phyloP scores from a whole-genome alignment of 148 eudicot genomes.

The Silene conica region DNA sequence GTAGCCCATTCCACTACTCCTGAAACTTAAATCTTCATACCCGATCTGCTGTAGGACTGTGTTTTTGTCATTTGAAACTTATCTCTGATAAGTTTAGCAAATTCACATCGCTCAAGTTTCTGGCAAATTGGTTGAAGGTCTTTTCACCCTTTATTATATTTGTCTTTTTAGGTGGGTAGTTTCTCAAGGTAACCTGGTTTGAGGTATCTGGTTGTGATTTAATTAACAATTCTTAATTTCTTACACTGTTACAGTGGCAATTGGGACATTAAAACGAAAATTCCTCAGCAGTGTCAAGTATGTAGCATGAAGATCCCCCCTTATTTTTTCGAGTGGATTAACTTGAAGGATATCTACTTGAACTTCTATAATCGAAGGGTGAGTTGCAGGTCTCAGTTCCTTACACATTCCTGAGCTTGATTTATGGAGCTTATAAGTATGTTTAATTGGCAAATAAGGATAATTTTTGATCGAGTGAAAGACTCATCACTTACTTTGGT shows the following conservation, averaged over 20 bases:
- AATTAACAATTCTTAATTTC: slow-evolving; percentile 13
- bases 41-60: not conserved
- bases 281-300: slow-evolving; percentile 89
- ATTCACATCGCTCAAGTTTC: not conserved
- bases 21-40: not conserved
- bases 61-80: not conserved
- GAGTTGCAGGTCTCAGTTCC: slow-evolving; percentile 23
- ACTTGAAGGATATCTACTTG: slow-evolving; percentile 77
- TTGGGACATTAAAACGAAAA: slow-evolving; percentile 97
- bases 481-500: not conserved
- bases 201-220: not conserved
- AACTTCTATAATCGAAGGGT: slow-evolving; percentile 84
- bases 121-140: not conserved
- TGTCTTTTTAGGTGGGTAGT: not conserved
- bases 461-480: not conserved
- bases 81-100: not conserved
- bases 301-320: slow-evolving; percentile 68
- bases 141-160: not conserved
- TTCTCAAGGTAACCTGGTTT: slow-evolving; percentile 2
- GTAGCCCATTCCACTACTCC: not conserved
- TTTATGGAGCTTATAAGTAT: no score
- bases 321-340: slow-evolving; percentile 96
- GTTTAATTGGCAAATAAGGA: not conserved
- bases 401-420: not conserved
- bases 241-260: slow-evolving; percentile 61